phyloP scores from a whole-genome alignment of 352 stramenopile species.

The Phytopythium ostracodes region DNA sequence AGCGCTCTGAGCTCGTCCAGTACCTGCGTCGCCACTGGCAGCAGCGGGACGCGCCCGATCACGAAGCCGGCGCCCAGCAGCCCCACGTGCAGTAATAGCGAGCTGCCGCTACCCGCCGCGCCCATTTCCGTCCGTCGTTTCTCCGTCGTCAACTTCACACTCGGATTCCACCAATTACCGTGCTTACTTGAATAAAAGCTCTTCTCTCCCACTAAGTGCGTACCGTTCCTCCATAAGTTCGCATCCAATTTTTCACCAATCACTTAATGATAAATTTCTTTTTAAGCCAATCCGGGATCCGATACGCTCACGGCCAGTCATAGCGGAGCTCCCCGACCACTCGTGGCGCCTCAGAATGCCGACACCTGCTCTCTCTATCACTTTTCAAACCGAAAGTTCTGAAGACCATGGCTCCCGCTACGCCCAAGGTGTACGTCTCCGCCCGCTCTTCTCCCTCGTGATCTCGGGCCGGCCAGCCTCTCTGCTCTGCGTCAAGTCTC shows the following conservation, averaged over 20 bases:
- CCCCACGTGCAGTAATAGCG: conserved; percentile 57
- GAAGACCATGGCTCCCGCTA: conserved; percentile 68
- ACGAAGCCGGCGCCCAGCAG: conserved; percentile 62
- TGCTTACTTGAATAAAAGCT: not conserved
- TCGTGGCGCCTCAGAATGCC: not conserved
- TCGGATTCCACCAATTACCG: not conserved
- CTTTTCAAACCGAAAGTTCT: conserved; percentile 90
- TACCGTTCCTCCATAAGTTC: not conserved
- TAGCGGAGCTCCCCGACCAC: not conserved
- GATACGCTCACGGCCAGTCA: conserved; percentile 25
- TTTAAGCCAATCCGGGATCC: conserved; percentile 29
- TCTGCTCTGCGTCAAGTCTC: not conserved
- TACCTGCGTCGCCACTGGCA: conserved; percentile 39
- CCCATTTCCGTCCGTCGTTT: not conserved
- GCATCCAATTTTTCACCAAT: not conserved
- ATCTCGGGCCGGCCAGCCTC: not conserved
- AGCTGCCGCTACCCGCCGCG: conserved; percentile 14
- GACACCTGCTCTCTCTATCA: conserved; percentile 28
- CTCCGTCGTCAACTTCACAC: no score
- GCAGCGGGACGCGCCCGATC: conserved; percentile 48
- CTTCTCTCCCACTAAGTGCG: not conserved
- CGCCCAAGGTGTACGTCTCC: conserved; percentile 78
- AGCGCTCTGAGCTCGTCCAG: conserved; percentile 46
- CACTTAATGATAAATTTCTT: conserved; percentile 5
- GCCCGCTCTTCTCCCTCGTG: conserved; percentile 8